Conservation (phyloP, 2,329 filamentous ascomycete genomes). For the Zymoseptoria ardabiliae region DNA sequence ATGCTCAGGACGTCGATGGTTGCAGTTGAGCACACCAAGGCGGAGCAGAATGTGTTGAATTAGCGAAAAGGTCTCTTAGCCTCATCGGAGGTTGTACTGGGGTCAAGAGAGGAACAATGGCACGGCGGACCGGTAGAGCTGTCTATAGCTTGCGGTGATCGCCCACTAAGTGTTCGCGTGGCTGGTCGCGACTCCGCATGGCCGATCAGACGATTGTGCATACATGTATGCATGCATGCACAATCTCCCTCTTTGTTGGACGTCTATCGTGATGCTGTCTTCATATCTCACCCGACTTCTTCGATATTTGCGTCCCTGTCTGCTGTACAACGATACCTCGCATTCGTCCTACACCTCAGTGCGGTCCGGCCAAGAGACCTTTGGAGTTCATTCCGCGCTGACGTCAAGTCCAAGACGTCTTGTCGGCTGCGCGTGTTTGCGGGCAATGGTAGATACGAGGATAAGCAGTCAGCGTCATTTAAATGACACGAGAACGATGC, state of each 20-base stretch:
- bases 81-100: neutral
- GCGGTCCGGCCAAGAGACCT: neutral
- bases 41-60: conserved; percentile 4
- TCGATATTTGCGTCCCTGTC: neutral
- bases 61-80: neutral
- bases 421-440: neutral
- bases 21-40: conserved; percentile 1
- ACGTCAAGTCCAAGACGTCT: neutral
- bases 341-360: neutral
- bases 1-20: neutral
- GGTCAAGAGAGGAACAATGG: neutral
- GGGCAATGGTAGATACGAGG: neutral
- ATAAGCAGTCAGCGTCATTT: neutral
- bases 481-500: neutral
- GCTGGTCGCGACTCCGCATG: neutral
- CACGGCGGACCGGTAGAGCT: neutral
- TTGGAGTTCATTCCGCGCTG: neutral
- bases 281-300: neutral
- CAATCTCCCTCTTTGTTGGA: neutral
- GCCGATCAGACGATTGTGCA: neutral
- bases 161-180: neutral
- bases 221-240: neutral
- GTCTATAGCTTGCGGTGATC: neutral
- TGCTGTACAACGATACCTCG: neutral
- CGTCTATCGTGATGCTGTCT: neutral